phyloP scores from a whole-genome alignment of 371 early-diverging fungal species.

The Fennellomyces sp. region DNA sequence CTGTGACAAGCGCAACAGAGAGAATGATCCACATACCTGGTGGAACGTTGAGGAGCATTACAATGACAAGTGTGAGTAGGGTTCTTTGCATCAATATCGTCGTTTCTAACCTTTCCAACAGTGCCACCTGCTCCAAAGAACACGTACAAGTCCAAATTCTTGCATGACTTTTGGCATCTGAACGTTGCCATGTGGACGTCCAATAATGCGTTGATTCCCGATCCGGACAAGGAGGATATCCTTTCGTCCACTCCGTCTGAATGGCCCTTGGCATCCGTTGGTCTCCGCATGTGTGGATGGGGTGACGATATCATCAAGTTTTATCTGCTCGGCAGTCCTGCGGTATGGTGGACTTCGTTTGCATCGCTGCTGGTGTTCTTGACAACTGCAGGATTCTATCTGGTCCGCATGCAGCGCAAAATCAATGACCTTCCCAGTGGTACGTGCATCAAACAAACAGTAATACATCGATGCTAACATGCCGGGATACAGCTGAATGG shows the following conservation, averaged over 20 bases:
- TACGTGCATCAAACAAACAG: conserved; percentile 10
- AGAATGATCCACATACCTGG: conserved; percentile 65
- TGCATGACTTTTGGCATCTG: conserved; percentile 89
- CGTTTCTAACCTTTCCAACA: conserved; percentile 14
- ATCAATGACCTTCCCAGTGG: conserved; percentile 62
- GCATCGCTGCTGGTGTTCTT: conserved; percentile 64
- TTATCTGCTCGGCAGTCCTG: conserved; percentile 96
- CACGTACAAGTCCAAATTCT: conserved; percentile 77
- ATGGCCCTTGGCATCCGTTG: conserved; percentile 94
- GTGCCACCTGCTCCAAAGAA: conserved; percentile 67
- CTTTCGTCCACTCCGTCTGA: conserved; percentile 90
- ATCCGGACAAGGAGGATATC: conserved; percentile 93
- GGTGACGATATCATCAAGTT: conserved; percentile 88
- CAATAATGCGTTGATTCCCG: conserved; percentile 98
- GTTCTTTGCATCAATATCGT: not conserved
- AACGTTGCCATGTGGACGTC: conserved; percentile 98
- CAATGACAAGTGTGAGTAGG: conserved; percentile 65
- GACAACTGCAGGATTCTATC: conserved; percentile 50
- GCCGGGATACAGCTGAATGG: conserved; percentile 65
- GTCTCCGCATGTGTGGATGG: conserved; percentile 98
- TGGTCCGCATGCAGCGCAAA: conserved; percentile 72
- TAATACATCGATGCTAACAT: not conserved
- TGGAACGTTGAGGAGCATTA: conserved; percentile 98
- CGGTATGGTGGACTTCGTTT: conserved; percentile 93
- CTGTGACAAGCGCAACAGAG: conserved; percentile 77